phyloP scores from a whole-genome alignment of 768 basidiomycete species.

The Lactarius tabidus region DNA sequence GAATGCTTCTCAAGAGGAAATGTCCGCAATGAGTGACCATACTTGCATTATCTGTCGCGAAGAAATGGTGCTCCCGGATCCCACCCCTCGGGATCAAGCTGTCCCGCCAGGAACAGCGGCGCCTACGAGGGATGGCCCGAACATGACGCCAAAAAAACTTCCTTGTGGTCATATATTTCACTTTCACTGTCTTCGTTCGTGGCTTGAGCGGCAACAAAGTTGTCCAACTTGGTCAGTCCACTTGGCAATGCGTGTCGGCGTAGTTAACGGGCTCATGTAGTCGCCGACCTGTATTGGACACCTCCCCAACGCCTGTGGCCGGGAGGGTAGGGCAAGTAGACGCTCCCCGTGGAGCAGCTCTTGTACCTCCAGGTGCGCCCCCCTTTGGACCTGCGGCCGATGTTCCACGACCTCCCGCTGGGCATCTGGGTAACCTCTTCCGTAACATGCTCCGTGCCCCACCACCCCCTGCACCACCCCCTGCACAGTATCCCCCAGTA shows the following conservation, averaged over 20 bases:
- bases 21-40: conserved; percentile 74
- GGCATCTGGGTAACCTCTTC: conserved; percentile 29
- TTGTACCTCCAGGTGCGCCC: conserved; percentile 33
- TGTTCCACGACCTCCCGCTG: conserved; percentile 36
- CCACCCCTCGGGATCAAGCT: conserved; percentile 22
- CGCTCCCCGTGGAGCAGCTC: conserved; percentile 23
- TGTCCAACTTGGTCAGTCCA: conserved; percentile 90
- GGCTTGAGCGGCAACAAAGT: conserved; percentile 98
- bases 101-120: conserved; percentile 27
- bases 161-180: conserved; percentile 98
- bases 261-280: conserved; percentile 23
- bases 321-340: conserved; percentile 21
- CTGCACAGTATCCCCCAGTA: conserved; percentile 21
- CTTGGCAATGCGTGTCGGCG: conserved; percentile 2
- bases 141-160: conserved; percentile 94
- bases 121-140: conserved; percentile 60
- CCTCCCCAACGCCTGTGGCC: conserved; percentile 9
- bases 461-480: conserved; percentile 25
- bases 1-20: conserved; percentile 82
- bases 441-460: conserved; percentile 21
- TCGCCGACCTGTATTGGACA: conserved; percentile 23
- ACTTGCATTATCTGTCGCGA: conserved; percentile 99
- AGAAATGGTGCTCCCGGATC: conserved; percentile 64
- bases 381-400: conserved; percentile 35
- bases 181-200: conserved; percentile 93